Evolutionary conservation across 1,139 yeast species (phyloP).

Genomic region (Kodamaea ohmeri): DNA sequence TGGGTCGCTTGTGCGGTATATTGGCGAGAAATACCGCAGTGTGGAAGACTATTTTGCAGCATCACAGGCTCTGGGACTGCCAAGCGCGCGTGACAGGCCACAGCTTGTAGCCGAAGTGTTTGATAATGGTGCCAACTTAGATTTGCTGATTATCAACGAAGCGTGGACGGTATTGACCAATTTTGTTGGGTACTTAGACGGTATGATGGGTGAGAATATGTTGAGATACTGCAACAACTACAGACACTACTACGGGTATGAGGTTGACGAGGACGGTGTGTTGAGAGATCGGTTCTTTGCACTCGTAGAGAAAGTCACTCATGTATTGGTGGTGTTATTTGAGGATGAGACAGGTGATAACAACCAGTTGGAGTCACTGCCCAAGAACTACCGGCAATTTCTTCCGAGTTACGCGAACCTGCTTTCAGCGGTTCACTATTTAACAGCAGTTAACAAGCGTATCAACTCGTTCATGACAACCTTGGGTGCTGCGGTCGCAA

Average conservation of each 20-base stretch:
- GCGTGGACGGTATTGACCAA: slow-evolving; percentile 45
- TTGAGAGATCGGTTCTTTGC: slow-evolving; percentile 29
- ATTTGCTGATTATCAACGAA: slow-evolving; percentile 44
- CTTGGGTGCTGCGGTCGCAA: slow-evolving; percentile 34
- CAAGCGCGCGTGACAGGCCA: slow-evolving; percentile 28
- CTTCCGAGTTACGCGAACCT: slow-evolving; percentile 45
- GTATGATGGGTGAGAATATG: slow-evolving; percentile 29
- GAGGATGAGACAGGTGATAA: slow-evolving; percentile 27
- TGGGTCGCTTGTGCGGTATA: slow-evolving; percentile 49
- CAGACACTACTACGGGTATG: slow-evolving; percentile 29
- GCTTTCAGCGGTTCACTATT: slow-evolving; percentile 38
- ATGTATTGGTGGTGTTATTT: slow-evolving; percentile 31
- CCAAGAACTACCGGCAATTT: slow-evolving; percentile 36
- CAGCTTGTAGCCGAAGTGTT: slow-evolving; percentile 33
- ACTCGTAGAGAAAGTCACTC: slow-evolving; percentile 27
- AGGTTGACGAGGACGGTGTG: slow-evolving; percentile 32
- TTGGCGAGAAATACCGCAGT: slow-evolving; percentile 45
- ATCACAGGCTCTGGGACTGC: slow-evolving; percentile 26
- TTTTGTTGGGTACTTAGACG: slow-evolving; percentile 37
- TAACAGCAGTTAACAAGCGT: slow-evolving; percentile 30
- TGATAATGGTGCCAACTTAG: slow-evolving; percentile 41
- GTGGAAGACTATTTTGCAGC: slow-evolving; percentile 37
- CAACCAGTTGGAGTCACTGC: slow-evolving; percentile 38
- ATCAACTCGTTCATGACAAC: slow-evolving; percentile 32
- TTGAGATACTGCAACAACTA: slow-evolving; percentile 40